Percentiles rank a stretch among this genome's conserved stretches.
Conservation (phyloP, 2,329 filamentous ascomycete genomes). For the Samsoniella hepiali region DNA sequence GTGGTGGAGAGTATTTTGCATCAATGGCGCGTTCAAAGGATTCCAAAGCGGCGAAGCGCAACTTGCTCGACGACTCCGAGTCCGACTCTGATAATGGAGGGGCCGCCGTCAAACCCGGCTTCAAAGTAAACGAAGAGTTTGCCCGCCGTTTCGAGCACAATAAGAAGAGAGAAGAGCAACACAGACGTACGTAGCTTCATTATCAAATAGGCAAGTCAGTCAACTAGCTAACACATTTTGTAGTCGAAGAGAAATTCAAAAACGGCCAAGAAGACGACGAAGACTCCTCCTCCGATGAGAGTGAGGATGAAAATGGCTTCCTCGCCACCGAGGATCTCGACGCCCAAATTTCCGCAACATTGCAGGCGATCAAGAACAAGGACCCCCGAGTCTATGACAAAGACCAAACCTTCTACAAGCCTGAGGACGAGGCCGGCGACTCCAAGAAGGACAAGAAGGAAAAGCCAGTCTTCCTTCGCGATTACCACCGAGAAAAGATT, state of each 20-base stretch:
- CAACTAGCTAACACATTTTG: constrained; percentile 19
- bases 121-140: constrained; percentile 89
- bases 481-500: constrained; percentile 92
- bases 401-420: constrained; percentile 71
- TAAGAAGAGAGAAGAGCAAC: constrained; percentile 88
- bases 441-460: constrained; percentile 58
- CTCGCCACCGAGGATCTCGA: constrained; percentile 83
- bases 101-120: constrained; percentile 40
- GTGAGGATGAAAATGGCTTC: constrained; percentile 87
- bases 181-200: constrained; percentile 52
- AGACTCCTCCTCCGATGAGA: constrained; percentile 71
- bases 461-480: constrained; percentile 79
- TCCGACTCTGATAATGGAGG: constrained; percentile 46
- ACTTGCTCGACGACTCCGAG: constrained; percentile 55
- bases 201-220: constrained; percentile 22
- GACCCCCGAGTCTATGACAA: constrained; percentile 89
- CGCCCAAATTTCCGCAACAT: constrained; percentile 78
- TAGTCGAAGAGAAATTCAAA: constrained; percentile 85
- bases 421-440: constrained; percentile 50
- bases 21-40: constrained; percentile 1
- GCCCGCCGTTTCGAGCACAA: constrained; percentile 91
- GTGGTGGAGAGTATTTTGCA: not conserved
- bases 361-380: constrained; percentile 83
- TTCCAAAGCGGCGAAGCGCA: constrained; percentile 42
- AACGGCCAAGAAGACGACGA: constrained; percentile 49